Base-by-base conservation (phyloP, 1,139 yeast species). In the Scheffersomyces segobiensis region DNA sequence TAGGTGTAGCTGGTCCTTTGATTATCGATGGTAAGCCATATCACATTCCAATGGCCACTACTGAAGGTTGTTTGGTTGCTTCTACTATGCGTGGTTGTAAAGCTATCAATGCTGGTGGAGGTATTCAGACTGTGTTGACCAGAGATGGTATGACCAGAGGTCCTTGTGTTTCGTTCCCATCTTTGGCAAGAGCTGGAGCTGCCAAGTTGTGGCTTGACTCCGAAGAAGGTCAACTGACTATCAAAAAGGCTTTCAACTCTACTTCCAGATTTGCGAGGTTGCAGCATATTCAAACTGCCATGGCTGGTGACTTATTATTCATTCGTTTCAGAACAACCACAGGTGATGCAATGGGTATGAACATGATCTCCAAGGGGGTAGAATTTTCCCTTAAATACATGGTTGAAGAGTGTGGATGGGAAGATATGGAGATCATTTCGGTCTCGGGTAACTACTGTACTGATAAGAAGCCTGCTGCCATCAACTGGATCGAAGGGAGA, bases 281-380 rank as follows among this genome's bases (percentile, higher is more conserved):
- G 69, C 97, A 91, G 75, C 89, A 89, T 67, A 82, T 93, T 65
- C 91, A 93, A 74, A 92, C 98, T 39, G 97, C 98, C 1, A 79
- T 95, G 73, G 99, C 99, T n/a, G 99, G 99, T 50, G 90, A 91
- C 56, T 80, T 90, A 64, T 80, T 96, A 67, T 95, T 85, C 71
- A 89, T 96, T 67, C 87, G 99, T 69, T 95, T 95, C 81, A 87
- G 93, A 72, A 95, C 99, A 32, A 93, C 97, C 51, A 95, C 99
- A 47, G 99, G 99, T 75, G 99, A 95, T 80, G 99, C 99, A 20
- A 95, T 95, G 99, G 99, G 99, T 65, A 95, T 95, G 99, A 95
- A 95, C 73, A 96, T 95, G 99, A 96, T 95, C 64, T 95, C 99
- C 46, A 95, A 95, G 77, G 99, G 99, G 74, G 98, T 92, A 56